These are phyloP conservation scores for Vitis rupestris DNA, from an alignment of 164 flowering plant genomes.

Conservation along the genomic window DNA sequence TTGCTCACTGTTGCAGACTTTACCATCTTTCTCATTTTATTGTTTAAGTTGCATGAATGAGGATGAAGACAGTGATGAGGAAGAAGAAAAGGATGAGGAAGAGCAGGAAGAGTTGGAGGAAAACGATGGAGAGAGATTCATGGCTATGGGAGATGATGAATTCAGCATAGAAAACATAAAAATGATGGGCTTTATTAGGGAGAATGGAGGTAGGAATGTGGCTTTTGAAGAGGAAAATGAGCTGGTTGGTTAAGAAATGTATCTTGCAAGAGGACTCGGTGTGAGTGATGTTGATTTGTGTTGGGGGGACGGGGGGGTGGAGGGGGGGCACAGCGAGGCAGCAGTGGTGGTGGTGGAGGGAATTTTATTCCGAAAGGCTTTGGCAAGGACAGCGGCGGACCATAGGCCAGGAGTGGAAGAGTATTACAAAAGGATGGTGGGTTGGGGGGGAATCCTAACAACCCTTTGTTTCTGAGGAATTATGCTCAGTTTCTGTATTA, in stretches of 20 bases:
- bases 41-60: conserved; percentile 14
- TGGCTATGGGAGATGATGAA: conserved; percentile 1
- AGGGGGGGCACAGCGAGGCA: conserved; percentile 15
- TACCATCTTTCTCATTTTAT: conserved; percentile 58
- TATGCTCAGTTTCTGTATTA: conserved; percentile 66
- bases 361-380: conserved; percentile 2
- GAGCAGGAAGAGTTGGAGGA: conserved; percentile 5
- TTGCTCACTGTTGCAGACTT: conserved; percentile 42
- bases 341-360: conserved; percentile 30
- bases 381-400: conserved; percentile 19
- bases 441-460: conserved; percentile 52
- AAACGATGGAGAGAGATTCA: conserved; percentile 3
- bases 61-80: conserved; percentile 38
- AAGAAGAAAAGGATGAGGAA: conserved; percentile 22
- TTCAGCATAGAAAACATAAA: background rate
- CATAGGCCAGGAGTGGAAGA: conserved; percentile 32
- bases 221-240: conserved; percentile 16
- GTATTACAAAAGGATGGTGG: conserved; percentile 40
- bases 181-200: conserved; percentile 11
- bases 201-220: conserved; percentile 10
- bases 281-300: conserved; percentile 17
- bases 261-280: conserved; percentile 50
- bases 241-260: conserved; percentile 23
- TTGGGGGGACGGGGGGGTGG: too few relatives aligned
- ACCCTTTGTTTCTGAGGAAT: conserved; percentile 57